These are phyloP conservation scores for Chenopodium quinoa DNA, from an alignment of 148 eudicot species.

Conservation along the genomic window DNA sequence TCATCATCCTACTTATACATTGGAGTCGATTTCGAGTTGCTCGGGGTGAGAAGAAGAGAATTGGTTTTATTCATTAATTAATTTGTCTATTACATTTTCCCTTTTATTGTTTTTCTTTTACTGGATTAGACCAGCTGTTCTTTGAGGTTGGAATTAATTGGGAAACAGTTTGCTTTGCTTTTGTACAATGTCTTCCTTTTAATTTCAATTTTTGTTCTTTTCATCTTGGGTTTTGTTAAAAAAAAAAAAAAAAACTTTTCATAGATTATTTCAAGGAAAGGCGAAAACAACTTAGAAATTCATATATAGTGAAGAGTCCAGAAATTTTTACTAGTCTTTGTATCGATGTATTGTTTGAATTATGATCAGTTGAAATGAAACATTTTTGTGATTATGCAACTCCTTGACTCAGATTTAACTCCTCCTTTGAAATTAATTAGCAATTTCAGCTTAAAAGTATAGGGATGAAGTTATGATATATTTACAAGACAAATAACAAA, in stretches of 20 bases:
- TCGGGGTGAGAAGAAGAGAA: not conserved
- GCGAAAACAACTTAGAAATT: not conserved
- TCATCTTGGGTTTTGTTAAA: too few species aligned
- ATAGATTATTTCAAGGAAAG: not conserved
- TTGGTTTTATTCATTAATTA: not conserved
- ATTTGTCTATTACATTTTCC: slow-evolving; percentile 1
- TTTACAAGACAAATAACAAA: not conserved
- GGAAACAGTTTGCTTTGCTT: slow-evolving; percentile 8
- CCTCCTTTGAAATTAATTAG: not conserved
- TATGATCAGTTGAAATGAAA: not conserved
- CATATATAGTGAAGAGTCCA: too few species aligned
- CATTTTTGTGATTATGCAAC: not conserved
- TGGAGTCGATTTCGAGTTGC: not conserved
- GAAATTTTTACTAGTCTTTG: too few species aligned
- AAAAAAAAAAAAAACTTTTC: too few species aligned
- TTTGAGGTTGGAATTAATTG: slow-evolving; percentile 12
- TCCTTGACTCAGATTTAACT: not conserved
- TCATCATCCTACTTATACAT: not conserved
- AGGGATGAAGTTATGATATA: too few species aligned
- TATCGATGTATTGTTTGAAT: too few species aligned
- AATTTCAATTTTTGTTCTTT: too few species aligned
- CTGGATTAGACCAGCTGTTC: slow-evolving; percentile 10
- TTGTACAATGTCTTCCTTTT: not conserved
- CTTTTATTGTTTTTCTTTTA: not conserved
- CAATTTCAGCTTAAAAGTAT: too few species aligned